Evolutionary conservation across 768 basidiomycete genomes (phyloP).

Genomic region (Sporobolomyces pararoseus): DNA sequence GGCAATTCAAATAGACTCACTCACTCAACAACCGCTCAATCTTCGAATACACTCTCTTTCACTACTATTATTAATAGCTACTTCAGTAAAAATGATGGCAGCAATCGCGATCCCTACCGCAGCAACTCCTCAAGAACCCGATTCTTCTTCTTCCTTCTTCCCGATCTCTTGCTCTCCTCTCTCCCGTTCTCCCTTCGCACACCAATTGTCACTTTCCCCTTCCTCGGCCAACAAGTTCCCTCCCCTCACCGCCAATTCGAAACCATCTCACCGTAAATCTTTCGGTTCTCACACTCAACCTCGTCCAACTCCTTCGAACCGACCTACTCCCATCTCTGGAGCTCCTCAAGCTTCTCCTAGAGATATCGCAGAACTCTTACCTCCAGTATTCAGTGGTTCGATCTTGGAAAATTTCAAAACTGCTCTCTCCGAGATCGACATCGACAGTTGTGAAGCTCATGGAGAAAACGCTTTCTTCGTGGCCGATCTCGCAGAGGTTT

Average conservation of each 20-base stretch:
- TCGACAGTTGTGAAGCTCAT: conserved; percentile 52
- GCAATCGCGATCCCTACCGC: conserved; percentile 40
- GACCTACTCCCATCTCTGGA: conserved; percentile 16
- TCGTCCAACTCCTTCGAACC: neutral
- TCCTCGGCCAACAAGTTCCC: neutral
- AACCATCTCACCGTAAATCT: neutral
- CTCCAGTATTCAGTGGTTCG: conserved; percentile 36
- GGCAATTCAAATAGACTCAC: neutral
- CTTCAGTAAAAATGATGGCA: conserved; percentile 20
- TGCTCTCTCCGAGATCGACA: conserved; percentile 41
- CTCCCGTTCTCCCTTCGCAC: conserved; percentile 33
- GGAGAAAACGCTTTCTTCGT: conserved; percentile 96
- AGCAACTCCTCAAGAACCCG: conserved; percentile 13
- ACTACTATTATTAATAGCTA: neutral
- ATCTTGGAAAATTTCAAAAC: conserved; percentile 38
- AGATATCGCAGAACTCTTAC: conserved; percentile 12
- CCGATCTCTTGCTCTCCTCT: conserved; percentile 35
- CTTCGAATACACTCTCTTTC: neutral
- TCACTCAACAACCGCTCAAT: neutral
- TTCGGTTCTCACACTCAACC: conserved; percentile 10
- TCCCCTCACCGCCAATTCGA: conserved; percentile 1
- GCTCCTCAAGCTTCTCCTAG: conserved; percentile 16
- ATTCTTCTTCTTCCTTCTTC: conserved; percentile 12
- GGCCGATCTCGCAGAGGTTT: conserved; percentile 84
- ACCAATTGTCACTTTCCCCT: conserved; percentile 37